Conservation (phyloP, 768 basidiomycete genomes). For the Mycena floridula region DNA sequence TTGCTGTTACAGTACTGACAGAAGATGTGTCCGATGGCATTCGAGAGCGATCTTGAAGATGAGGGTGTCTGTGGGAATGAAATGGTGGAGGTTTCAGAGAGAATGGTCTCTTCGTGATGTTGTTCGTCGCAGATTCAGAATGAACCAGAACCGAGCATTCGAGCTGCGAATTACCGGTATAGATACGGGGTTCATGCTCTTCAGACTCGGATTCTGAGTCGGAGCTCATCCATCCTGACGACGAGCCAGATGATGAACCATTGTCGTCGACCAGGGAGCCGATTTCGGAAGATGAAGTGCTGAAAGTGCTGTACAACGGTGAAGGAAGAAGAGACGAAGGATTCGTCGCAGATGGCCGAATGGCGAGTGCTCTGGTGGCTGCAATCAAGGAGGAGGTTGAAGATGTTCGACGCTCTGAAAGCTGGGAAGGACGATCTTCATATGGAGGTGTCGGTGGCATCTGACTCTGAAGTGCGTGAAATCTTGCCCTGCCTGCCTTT, state of each 20-base stretch:
- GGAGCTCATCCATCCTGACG: slow-evolving; percentile 44
- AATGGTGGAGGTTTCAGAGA: slow-evolving; percentile 40
- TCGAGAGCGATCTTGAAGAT: slow-evolving; percentile 25
- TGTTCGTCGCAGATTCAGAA: background rate
- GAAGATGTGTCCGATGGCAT: slow-evolving; percentile 49
- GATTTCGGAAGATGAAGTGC: slow-evolving; percentile 40
- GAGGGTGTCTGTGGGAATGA: slow-evolving; percentile 30
- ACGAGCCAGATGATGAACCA: slow-evolving; percentile 49
- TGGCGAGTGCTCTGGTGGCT: slow-evolving; percentile 54
- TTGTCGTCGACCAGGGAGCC: slow-evolving; percentile 60
- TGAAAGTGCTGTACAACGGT: slow-evolving; percentile 38
- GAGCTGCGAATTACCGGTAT: slow-evolving; percentile 16
- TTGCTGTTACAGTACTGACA: slow-evolving; percentile 36
- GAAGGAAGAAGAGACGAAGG: slow-evolving; percentile 21
- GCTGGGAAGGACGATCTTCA: slow-evolving; percentile 21
- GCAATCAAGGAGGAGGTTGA: slow-evolving; percentile 37
- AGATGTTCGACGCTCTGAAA: slow-evolving; percentile 25
- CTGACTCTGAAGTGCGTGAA: slow-evolving; percentile 38
- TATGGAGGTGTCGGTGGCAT: slow-evolving; percentile 34
- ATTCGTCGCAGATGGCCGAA: slow-evolving; percentile 41
- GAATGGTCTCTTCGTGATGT: slow-evolving; percentile 33
- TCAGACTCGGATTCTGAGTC: slow-evolving; percentile 49
- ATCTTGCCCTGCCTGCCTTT: slow-evolving; percentile 48
- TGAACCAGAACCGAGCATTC: background rate
- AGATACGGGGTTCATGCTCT: slow-evolving; percentile 29